phyloP scores from a whole-genome alignment of 257 asterid species.

The Handroanthus guayacan region DNA sequence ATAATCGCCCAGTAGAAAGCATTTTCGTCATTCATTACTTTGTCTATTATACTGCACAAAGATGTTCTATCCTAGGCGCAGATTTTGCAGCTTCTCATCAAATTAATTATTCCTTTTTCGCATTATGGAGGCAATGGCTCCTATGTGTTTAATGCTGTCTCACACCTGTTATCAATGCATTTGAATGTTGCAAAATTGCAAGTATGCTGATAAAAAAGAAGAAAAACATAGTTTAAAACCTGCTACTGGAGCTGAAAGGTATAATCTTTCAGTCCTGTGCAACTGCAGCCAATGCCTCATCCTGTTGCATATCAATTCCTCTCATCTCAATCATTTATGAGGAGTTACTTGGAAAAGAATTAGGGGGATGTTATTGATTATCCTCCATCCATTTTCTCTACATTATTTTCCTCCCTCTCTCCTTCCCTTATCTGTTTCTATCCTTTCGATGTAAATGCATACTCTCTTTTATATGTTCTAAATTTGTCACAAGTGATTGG shows the following conservation, averaged over 20 bases:
- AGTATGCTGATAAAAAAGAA: background rate
- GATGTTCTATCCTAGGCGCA: background rate
- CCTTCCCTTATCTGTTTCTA: constrained; percentile 17
- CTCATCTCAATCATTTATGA: background rate
- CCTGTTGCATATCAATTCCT: background rate
- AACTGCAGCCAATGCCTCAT: constrained; percentile 16
- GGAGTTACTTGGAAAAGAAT: background rate
- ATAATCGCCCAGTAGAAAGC: background rate
- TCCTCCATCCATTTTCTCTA: constrained; percentile 6
- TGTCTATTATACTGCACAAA: background rate
- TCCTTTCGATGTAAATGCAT: constrained; percentile 16
- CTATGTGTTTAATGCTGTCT: background rate
- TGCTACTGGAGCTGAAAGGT: constrained; percentile 1
- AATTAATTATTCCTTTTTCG: background rate
- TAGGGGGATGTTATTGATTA: constrained; percentile 13
- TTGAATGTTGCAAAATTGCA: background rate
- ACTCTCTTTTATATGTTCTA: constrained; percentile 28
- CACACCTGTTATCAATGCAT: background rate
- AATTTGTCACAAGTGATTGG: background rate
- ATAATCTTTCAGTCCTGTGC: constrained; percentile 6
- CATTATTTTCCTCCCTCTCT: background rate
- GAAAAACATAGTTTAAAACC: background rate
- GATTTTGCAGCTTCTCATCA: background rate
- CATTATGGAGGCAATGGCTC: background rate
- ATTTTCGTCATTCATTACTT: background rate